Evolutionary conservation across 106 monocot genomes (phyloP).

Genomic region (Cymbidium sinense): DNA sequence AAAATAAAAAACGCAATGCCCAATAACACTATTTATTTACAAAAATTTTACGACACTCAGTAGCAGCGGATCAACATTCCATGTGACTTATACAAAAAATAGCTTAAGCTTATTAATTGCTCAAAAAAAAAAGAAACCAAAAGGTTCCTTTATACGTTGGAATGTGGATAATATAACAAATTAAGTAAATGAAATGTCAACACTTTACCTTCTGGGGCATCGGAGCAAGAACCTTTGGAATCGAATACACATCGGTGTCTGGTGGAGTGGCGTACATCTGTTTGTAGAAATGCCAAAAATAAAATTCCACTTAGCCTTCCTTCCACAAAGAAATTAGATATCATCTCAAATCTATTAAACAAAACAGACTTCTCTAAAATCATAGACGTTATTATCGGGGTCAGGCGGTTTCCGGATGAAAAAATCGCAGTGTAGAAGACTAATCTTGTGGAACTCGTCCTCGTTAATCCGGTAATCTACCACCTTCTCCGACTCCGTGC

Average conservation of each 20-base stretch:
- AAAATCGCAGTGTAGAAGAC: slow-evolving; percentile 82
- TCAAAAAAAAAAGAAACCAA: too few species aligned
- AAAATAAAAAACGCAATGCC: neutral
- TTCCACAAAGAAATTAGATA: neutral
- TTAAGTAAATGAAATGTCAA: neutral
- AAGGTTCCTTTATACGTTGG: too few species aligned
- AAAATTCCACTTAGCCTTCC: neutral
- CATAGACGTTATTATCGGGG: slow-evolving; percentile 75
- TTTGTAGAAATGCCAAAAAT: slow-evolving; percentile 16
- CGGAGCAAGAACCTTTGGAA: slow-evolving; percentile 77
- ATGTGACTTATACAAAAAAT: too few species aligned
- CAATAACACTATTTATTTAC: too few species aligned
- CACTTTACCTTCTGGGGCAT: slow-evolving; percentile 77
- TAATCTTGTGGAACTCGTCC: slow-evolving; percentile 97
- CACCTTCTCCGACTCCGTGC: slow-evolving; percentile 70
- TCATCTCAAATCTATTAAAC: neutral
- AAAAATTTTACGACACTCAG: too few species aligned
- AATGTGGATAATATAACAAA: too few species aligned
- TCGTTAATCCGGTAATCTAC: slow-evolving; percentile 89
- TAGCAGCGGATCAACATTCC: too few species aligned
- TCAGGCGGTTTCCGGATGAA: slow-evolving; percentile 89
- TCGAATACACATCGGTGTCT: slow-evolving; percentile 80
- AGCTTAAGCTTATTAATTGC: too few species aligned
- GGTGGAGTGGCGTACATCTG: slow-evolving; percentile 96
- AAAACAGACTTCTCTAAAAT: slow-evolving; percentile 73